A percentile compares a stretch with the other conserved stretches of the same genome.
Conservation (phyloP, 345 rosid species). For the Brassica carinata region DNA sequence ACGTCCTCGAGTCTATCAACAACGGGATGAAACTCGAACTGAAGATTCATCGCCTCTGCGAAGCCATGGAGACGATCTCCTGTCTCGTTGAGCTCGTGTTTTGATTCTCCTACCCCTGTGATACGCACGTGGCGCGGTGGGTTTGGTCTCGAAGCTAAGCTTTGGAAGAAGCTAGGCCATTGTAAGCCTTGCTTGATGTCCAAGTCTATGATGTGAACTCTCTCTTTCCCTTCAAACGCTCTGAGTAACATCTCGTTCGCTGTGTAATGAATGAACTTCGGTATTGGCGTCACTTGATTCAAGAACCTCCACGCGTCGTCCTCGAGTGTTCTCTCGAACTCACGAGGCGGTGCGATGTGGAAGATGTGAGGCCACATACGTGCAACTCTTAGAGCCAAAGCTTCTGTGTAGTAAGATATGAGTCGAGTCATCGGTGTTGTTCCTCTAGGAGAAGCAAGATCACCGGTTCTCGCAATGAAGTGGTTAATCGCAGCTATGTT, state of each 20-base stretch:
- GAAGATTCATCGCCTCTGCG: slow-evolving; percentile 79
- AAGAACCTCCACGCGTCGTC: slow-evolving; percentile 82
- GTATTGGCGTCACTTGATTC: slow-evolving; percentile 90
- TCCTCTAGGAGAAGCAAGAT: slow-evolving; percentile 83
- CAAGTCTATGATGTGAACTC: slow-evolving; percentile 89
- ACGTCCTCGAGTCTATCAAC: slow-evolving; percentile 96
- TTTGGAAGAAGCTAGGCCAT: slow-evolving; percentile 96
- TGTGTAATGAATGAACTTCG: slow-evolving; percentile 88
- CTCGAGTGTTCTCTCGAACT: slow-evolving; percentile 66
- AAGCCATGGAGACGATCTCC: slow-evolving; percentile 85
- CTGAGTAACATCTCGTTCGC: slow-evolving; percentile 85
- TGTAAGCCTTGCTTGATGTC: slow-evolving; percentile 98
- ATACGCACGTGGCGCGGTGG: slow-evolving; percentile 89
- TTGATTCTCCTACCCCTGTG: slow-evolving; percentile 93
- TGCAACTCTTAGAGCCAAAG: slow-evolving; percentile 70
- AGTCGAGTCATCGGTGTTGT: slow-evolving; percentile 67
- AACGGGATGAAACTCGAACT: slow-evolving; percentile 93
- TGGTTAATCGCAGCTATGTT: slow-evolving; percentile 65
- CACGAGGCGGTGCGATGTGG: slow-evolving; percentile 78
- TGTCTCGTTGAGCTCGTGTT: slow-evolving; percentile 84
- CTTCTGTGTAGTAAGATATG: slow-evolving; percentile 80
- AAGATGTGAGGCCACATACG: slow-evolving; percentile 93
- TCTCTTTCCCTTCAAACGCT: slow-evolving; percentile 91
- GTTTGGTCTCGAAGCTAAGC: slow-evolving; percentile 71
- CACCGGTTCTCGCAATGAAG: slow-evolving; percentile 70